Percentiles rank a stretch among this genome's conserved stretches.
phyloP scores from a whole-genome alignment of 139 green algal species.

The Edaphochlamys debaryana region DNA sequence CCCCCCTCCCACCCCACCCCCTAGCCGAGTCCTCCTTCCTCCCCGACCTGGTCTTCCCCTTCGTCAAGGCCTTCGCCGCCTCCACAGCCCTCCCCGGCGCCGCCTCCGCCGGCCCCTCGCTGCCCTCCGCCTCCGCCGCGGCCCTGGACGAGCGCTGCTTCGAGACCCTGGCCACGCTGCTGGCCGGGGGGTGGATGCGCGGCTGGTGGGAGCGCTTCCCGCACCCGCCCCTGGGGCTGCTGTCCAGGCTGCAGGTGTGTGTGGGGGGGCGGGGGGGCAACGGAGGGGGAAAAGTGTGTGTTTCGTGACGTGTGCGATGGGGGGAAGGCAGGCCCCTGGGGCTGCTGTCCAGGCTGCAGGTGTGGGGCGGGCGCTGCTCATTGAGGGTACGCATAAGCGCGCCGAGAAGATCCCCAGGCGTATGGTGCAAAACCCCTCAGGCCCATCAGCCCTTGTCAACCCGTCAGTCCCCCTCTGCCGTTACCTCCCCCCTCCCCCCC shows the following conservation, averaged over 20 bases:
- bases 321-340: no score
- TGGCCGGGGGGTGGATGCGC: conserved; percentile 44
- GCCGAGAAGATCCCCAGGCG: no score
- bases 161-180: conserved; percentile 63
- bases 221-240: conserved; percentile 64
- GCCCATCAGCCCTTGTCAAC: no score
- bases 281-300: no score
- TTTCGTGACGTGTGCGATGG: no score
- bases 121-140: background rate
- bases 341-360: conserved; percentile 52
- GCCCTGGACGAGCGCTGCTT: conserved; percentile 48
- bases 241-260: conserved; percentile 54
- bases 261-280: no score
- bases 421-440: no score
- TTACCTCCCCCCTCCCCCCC: no score
- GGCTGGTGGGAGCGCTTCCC: conserved; percentile 77
- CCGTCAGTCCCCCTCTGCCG: no score
- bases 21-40: conserved; percentile 66
- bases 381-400: no score
- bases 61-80: conserved; percentile 67
- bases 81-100: conserved; percentile 52
- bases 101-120: no score
- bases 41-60: conserved; percentile 68
- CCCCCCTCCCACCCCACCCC: background rate
- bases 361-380: no score